Evolutionary conservation across 805 yeast species (phyloP).

Genomic region (Nakazawaea siamensis): DNA sequence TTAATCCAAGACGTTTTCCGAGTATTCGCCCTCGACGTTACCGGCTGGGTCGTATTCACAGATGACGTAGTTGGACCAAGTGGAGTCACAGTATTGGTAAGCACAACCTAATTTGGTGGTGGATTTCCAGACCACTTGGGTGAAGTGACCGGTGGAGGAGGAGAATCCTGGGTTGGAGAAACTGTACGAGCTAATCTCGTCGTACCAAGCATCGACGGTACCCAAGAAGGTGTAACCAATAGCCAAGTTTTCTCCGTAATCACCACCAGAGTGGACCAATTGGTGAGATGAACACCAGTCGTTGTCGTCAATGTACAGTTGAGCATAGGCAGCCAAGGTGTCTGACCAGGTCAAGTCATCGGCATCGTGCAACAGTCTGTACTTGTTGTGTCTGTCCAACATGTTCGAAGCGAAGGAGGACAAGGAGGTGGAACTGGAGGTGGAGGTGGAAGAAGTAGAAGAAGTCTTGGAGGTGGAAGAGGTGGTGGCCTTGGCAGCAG

Average conservation of each 20-base stretch:
- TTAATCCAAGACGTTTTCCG: constrained; percentile 24
- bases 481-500: constrained; percentile 17
- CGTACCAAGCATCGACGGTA: constrained; percentile 72
- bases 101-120: constrained; percentile 68
- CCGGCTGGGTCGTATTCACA: constrained; percentile 76
- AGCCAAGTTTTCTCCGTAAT: constrained; percentile 79
- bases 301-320: constrained; percentile 44
- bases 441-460: constrained; percentile 10
- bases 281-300: constrained; percentile 38
- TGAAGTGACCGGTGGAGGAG: constrained; percentile 65
- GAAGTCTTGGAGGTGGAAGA: constrained; percentile 11
- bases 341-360: constrained; percentile 47
- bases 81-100: constrained; percentile 44
- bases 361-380: constrained; percentile 47
- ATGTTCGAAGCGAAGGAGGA: constrained; percentile 31
- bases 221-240: constrained; percentile 52
- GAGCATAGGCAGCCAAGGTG: constrained; percentile 46
- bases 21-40: constrained; percentile 44
- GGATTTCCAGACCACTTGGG: constrained; percentile 69
- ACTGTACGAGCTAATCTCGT: constrained; percentile 47
- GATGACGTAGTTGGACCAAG: constrained; percentile 47
- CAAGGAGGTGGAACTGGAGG: constrained; percentile 16
- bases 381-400: constrained; percentile 52
- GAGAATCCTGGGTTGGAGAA: constrained; percentile 40
- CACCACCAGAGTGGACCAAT: constrained; percentile 56